Percentiles rank a stretch among this genome's conserved stretches.
These are phyloP conservation scores for Magnaporthiopsis incrustans DNA, from an alignment of 2,329 filamentous ascomycete species.

Conservation along the genomic window DNA sequence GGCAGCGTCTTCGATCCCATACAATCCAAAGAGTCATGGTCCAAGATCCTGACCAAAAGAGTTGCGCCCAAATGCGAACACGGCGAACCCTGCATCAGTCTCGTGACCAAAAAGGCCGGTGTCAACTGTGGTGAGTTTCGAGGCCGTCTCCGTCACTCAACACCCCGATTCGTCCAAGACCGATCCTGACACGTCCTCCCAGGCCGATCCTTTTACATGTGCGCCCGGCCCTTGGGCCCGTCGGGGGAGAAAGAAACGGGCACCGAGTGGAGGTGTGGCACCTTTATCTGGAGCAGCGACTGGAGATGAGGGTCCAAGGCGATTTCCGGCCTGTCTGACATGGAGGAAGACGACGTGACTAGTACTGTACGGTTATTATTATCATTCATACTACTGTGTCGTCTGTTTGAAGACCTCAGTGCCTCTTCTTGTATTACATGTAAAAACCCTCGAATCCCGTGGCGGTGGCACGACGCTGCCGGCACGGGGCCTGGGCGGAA, in stretches of 20 bases:
- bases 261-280: slow-evolving; percentile 80
- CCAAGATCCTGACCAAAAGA: slow-evolving; percentile 70
- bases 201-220: slow-evolving; percentile 58
- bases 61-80: slow-evolving; percentile 77
- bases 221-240: slow-evolving; percentile 68
- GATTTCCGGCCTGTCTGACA: no score
- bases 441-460: no score
- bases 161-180: no score
- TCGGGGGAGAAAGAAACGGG: slow-evolving; percentile 77
- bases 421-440: no score
- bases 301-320: no score
- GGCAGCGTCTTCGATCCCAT: slow-evolving; percentile 56
- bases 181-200: neutral
- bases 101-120: slow-evolving; percentile 83
- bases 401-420: no score
- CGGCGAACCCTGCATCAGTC: slow-evolving; percentile 73
- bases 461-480: no score
- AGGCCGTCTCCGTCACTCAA: no score
- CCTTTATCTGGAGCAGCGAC: slow-evolving; percentile 66
- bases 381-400: no score
- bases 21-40: slow-evolving; percentile 74
- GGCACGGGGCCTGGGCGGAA: no score
- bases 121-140: slow-evolving; percentile 61
- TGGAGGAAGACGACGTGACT: no score
- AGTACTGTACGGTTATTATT: no score